These are phyloP conservation scores for Lipomyces oligophaga DNA, from an alignment of 805 yeast species.

Conservation along the genomic window DNA sequence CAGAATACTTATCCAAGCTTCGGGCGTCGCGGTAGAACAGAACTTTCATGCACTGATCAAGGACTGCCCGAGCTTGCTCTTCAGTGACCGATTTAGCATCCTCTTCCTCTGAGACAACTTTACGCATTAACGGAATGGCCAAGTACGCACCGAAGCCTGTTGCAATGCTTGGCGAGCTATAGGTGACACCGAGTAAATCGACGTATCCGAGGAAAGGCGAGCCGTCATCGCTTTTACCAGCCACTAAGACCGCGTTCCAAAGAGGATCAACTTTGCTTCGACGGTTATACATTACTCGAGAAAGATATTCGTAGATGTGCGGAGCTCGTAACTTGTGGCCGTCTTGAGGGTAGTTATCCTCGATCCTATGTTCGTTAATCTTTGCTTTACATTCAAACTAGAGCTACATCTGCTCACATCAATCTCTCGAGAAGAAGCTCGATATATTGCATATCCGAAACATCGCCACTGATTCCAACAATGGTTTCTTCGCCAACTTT, in stretches of 20 bases:
- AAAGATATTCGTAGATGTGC: conserved; percentile 81
- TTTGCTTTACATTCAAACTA: conserved; percentile 23
- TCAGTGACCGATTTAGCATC: conserved; percentile 54
- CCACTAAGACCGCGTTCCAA: conserved; percentile 92
- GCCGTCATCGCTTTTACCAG: conserved; percentile 71
- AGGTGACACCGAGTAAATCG: conserved; percentile 87
- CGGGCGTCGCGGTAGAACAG: conserved; percentile 95
- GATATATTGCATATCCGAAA: conserved; percentile 86
- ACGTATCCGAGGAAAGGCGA: conserved; percentile 79
- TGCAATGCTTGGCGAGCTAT: conserved; percentile 81
- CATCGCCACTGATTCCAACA: conserved; percentile 92
- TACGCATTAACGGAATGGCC: conserved; percentile 88
- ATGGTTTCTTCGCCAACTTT: conserved; percentile 81
- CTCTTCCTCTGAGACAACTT: conserved; percentile 56
- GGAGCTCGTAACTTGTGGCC: conserved; percentile 74
- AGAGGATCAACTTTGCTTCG: conserved; percentile 92
- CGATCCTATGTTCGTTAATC: conserved; percentile 39
- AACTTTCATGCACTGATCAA: conserved; percentile 87
- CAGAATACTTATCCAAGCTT: conserved; percentile 76
- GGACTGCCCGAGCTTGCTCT: conserved; percentile 70
- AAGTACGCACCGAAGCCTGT: conserved; percentile 96
- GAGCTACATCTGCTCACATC: conserved; percentile 39
- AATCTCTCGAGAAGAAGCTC: conserved; percentile 72
- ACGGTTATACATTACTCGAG: conserved; percentile 78
- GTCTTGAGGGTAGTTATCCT: conserved; percentile 71